Base-by-base conservation (phyloP, 176 grass and related monocot genomes). In the Otatea glauca region DNA sequence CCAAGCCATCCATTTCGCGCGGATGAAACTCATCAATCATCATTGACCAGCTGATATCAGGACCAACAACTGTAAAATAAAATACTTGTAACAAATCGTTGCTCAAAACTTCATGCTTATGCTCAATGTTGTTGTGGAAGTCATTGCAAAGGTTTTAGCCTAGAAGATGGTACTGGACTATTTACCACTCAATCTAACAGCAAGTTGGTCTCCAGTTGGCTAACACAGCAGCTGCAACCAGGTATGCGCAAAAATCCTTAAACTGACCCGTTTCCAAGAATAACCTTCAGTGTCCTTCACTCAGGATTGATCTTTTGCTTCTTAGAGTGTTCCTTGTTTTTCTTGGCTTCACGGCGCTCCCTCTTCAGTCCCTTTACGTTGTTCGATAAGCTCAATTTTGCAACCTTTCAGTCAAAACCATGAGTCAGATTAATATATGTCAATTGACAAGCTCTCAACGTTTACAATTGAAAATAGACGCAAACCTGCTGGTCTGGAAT, bases 361-460 rank as follows among this genome's bases (percentile, higher is more conserved):
- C 93, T 95, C 83, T 95, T 95, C 54, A 98, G 81, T 9, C 91
- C 96, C 83, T 94, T 98, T 13, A 95, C 44, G n/a, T 92, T 39
- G 23, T 81, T 79, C 47, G 75, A 68, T 76, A 87, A 88, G 44
- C 53, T 71, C 75, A 16, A 78, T 75, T 63, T 63, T 63, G 60
- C 60, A 63, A 63, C 60, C 24, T 63, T 27, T 15, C 24, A 77
- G 78, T 53, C 91, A 98, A 84, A 83, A 24, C 3, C 7, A 35
- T 66, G 16, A 86, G 59, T 75, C 65, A 41, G 76, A n/a, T 41
- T 73, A 91, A 32, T 25, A 32, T 25, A 85, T 54, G 9, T 5
- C 20, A 41, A 72, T 60, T 75, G 11, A 39, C 18, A 74, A 47
- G 37, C 43, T 70, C 27, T 70, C 27, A 5, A 39, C 34, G 9